Base-by-base conservation (phyloP, 129 eudicot genomes). In the Tagetes patula region DNA sequence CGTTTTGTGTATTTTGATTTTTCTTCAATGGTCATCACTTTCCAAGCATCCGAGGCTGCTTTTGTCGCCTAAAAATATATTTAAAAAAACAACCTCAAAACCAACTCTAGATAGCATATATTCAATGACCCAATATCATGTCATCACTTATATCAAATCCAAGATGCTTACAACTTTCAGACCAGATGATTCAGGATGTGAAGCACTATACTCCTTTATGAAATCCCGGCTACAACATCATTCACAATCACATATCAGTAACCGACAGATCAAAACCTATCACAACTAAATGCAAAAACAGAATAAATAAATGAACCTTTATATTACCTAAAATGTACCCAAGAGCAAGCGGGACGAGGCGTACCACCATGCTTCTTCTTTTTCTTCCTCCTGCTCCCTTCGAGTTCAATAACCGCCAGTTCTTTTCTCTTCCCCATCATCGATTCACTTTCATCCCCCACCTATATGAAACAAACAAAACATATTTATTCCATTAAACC, bases 41-140 rank as follows among this genome's bases (percentile, higher is more conserved):
- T 90, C 96, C 96, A 90, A 27, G 96, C 96, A 76, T 87, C 88
- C 2, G 96, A 89, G 6, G 96, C 96, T 64, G 96, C 93, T 67
- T 80, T 85, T 52, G 96, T 90, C 58, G 96, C 96, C 96, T 90
- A 43, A 52, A 72, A 14, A 8, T 56, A 43, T 10, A 78, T 56
- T 37, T 10, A 78, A 3, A 32, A 40, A n/a, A 5, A 34, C 31
- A 5, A 36, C 67, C 11, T 61, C 67, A 61, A 34, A 60, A 37
- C 55, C 47, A 62, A 49, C 69, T 62, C 61, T 36, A 31, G 11
- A 20, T 48, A 27, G 31, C 72, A 77, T 3, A 50, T 65, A 1
- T 34, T 52, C 11, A 1, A 68, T 3, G 8, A 54, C 2, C 50
- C 20, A 67, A 72, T 12, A 63, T 48, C 7, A 11, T 14, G 13